Base-by-base conservation (phyloP, 768 basidiomycete species). In the Psilocybe cubensis region DNA sequence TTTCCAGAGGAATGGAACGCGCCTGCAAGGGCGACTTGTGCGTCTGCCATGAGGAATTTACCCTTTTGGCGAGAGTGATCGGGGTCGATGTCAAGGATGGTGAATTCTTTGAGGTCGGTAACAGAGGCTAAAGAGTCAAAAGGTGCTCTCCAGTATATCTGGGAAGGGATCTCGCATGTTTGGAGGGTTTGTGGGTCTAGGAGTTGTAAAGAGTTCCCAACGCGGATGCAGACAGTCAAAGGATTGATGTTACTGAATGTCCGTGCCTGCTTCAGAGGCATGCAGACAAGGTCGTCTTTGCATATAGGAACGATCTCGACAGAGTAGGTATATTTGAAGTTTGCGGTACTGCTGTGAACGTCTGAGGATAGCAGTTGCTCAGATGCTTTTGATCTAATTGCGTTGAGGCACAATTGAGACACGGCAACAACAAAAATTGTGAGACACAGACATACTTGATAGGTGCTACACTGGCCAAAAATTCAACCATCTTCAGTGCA, bases 261-360 rank as follows among this genome's bases (percentile, higher is more conserved):
- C 8, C 89, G 87, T 0, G 97, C 95, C 63, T 89, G 87, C 67
- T 93, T 92, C 10, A 76, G 72, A 2, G 95, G 93, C 31, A 99
- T 80, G 70, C 92, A 94, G 20, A 98, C 90, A 24, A 99, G 84
- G 73, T 99, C 97, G 69, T 98, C 97, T 71, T 98, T 98, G 80
- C 97, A 99, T 54, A 99, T 86, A 0, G 97, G 95, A 3, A 90
- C 85, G 68, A 99, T 97, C 75, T 98, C 96, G 63, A 98, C 92
- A 4, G 96, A 97, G 79, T 94, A 98, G 4, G 95, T 94, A 74
- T 92, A 96, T 75, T 96, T 98, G 82, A 92, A 97, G 74, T 93
- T 98, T 29, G 96, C 91, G 3, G 95, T 97, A 62, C 84, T 85
- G 46, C 90, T 85, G 72, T 99, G 96, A 1, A 90, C 94, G 70